A percentile compares a stretch with the other conserved stretches of the same genome.
Evolutionary conservation across 2,329 filamentous ascomycete species (phyloP).

Genomic region (Incumbomyces lentus): DNA sequence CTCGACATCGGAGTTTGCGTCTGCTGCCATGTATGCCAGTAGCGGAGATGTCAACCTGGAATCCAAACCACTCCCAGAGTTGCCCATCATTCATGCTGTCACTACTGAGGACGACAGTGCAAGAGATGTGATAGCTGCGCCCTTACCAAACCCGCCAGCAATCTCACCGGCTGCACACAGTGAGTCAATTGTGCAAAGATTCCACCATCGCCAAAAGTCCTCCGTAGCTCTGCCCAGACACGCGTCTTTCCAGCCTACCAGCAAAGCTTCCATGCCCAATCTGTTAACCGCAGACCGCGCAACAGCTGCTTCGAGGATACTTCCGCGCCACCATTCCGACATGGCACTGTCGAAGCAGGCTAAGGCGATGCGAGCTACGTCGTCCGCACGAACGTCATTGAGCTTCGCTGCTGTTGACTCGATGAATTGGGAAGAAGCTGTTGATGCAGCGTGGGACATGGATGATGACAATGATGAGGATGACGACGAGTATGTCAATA

Average conservation of each 20-base stretch:
- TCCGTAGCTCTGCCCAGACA: neutral
- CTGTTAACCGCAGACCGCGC: neutral
- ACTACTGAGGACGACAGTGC: slow-evolving; percentile 18
- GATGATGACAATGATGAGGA: slow-evolving; percentile 13
- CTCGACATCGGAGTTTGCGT: slow-evolving; percentile 3
- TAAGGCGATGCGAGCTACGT: neutral
- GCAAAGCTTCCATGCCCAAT: slow-evolving; percentile 2
- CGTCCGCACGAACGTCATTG: slow-evolving; percentile 10
- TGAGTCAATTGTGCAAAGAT: neutral
- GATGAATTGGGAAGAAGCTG: slow-evolving; percentile 20
- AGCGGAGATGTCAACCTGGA: neutral
- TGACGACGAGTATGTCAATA: neutral
- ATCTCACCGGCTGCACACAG: neutral
- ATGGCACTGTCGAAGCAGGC: slow-evolving; percentile 4
- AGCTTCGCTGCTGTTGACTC: slow-evolving; percentile 14
- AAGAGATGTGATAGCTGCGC: slow-evolving; percentile 13
- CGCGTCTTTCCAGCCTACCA: neutral
- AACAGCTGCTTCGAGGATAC: neutral
- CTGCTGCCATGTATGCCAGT: too few relatives aligned
- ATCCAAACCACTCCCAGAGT: slow-evolving; percentile 15
- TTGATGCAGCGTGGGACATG: slow-evolving; percentile 20
- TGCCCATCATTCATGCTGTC: slow-evolving; percentile 19
- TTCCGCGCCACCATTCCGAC: slow-evolving; percentile 1
- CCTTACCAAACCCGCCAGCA: slow-evolving; percentile 9
- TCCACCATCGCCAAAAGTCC: slow-evolving; percentile 3